Percentiles rank a stretch among this genome's conserved stretches.
Evolutionary conservation across 2,329 filamentous ascomycete genomes (phyloP).

Genomic region (Epichloe uncinata): DNA sequence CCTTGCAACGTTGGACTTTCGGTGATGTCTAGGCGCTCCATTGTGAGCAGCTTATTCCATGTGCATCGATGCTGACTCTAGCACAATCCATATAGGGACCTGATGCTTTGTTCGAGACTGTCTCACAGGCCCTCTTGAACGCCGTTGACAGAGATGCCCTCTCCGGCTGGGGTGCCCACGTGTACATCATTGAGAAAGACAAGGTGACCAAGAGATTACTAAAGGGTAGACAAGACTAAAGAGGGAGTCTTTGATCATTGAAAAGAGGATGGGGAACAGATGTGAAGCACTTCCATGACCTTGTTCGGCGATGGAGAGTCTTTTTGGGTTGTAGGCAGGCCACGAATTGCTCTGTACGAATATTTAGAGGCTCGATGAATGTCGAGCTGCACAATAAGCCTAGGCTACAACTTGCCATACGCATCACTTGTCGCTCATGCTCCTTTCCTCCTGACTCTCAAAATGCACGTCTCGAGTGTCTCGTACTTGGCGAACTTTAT

Average conservation of each 20-base stretch:
- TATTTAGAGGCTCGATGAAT: slow-evolving; percentile 9
- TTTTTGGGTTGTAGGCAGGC: neutral
- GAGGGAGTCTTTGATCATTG: slow-evolving; percentile 6
- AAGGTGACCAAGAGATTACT: slow-evolving; percentile 98
- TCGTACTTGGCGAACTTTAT: neutral
- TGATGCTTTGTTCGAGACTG: slow-evolving; percentile 95
- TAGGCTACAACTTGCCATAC: neutral
- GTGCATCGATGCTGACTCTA: neutral
- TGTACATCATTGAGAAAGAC: slow-evolving; percentile 99
- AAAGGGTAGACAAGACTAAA: slow-evolving; percentile 89
- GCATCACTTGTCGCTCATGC: neutral
- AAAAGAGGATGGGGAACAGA: slow-evolving; percentile 3
- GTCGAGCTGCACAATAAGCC: slow-evolving; percentile 1
- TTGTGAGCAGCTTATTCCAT: too few species aligned
- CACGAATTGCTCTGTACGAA: slow-evolving; percentile 6
- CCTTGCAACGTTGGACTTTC: neutral
- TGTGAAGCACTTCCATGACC: neutral
- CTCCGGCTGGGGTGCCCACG: slow-evolving; percentile 95
- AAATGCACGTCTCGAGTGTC: neutral
- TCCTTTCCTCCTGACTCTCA: neutral
- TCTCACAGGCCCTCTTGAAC: slow-evolving; percentile 90
- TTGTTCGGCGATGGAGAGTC: neutral
- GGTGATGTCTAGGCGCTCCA: neutral
- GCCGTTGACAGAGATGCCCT: slow-evolving; percentile 93
- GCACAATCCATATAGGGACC: slow-evolving; percentile 44